Percentiles rank a stretch among this genome's conserved stretches.
phyloP scores from a whole-genome alignment of 257 asterid species.

The Agastache rugosa region DNA sequence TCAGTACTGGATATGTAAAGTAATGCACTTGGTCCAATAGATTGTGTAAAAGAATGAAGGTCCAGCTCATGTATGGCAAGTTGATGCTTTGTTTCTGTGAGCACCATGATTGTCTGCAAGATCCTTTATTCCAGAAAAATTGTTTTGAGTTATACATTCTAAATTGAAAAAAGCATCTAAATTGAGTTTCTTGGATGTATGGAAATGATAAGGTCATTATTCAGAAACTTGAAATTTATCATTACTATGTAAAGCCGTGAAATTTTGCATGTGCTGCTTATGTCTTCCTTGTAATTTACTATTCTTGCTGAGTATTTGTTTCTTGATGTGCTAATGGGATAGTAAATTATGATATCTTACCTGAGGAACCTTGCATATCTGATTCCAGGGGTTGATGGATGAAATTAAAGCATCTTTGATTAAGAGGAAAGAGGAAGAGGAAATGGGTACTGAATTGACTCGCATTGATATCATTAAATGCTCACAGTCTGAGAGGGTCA shows the following conservation, averaged over 20 bases:
- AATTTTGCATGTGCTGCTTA: not conserved
- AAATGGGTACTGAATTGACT: conserved; percentile 77
- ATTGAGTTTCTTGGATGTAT: not conserved
- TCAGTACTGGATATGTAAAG: not conserved
- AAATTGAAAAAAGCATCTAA: not conserved
- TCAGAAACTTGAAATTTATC: conserved; percentile 14
- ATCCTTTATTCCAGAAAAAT: not conserved
- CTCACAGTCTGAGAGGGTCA: conserved; percentile 89
- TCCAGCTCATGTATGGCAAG: not conserved
- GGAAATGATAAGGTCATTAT: conserved; percentile 14
- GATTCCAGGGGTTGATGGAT: conserved; percentile 74
- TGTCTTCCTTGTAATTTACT: not conserved
- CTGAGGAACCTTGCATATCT: conserved; percentile 25
- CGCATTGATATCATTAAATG: conserved; percentile 93
- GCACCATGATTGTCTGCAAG: conserved; percentile 8
- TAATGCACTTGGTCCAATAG: not conserved
- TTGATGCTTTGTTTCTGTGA: conserved; percentile 12
- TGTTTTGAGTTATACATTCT: conserved; percentile 2
- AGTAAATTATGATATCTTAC: conserved; percentile 14
- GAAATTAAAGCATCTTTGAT: conserved; percentile 60
- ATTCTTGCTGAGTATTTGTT: conserved; percentile 25
- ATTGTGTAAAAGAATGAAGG: conserved; percentile 15
- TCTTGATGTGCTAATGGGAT: conserved; percentile 18
- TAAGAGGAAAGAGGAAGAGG: conserved; percentile 81
- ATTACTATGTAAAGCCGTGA: not conserved